Percentiles rank a stretch among this genome's conserved stretches.
These are phyloP conservation scores for Aphanomyces invadans DNA, from an alignment of 352 stramenopile genomes.

Conservation along the genomic window DNA sequence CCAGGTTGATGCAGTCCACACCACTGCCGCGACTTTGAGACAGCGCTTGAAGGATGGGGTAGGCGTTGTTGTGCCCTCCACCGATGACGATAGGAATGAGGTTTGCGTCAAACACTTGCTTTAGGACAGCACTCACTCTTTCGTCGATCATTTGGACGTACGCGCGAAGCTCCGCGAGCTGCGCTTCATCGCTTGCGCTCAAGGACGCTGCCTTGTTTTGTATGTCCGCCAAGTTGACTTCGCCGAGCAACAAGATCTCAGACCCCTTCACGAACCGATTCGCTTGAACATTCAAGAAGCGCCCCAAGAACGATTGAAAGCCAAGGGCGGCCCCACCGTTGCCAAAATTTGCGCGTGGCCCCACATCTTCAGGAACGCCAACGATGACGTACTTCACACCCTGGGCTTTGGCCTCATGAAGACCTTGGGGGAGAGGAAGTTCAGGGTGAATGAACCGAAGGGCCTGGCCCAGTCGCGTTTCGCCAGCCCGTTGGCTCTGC, in stretches of 20 bases:
- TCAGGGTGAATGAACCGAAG: slow-evolving; percentile 18
- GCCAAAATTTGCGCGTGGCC: slow-evolving; percentile 22
- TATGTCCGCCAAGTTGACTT: slow-evolving; percentile 19
- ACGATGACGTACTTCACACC: slow-evolving; percentile 19
- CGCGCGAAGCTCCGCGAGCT: slow-evolving; percentile 3
- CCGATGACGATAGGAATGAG: slow-evolving; percentile 23
- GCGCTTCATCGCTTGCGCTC: slow-evolving; percentile 2
- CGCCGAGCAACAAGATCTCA: slow-evolving; percentile 21
- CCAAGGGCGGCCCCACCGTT: slow-evolving; percentile 20
- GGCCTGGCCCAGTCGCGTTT: slow-evolving; percentile 19
- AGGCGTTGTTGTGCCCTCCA: slow-evolving; percentile 24
- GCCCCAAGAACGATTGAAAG: slow-evolving; percentile 20
- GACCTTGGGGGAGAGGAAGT: slow-evolving; percentile 5
- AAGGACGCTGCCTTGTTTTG: slow-evolving; percentile 8
- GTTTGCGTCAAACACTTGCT: slow-evolving; percentile 17
- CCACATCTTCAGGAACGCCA: slow-evolving; percentile 22
- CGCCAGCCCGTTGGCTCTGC: slow-evolving; percentile 20
- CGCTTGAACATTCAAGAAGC: slow-evolving; percentile 23
- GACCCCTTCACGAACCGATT: slow-evolving; percentile 15
- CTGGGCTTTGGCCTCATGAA: neutral
- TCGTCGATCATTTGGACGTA: slow-evolving; percentile 8
- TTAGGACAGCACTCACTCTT: slow-evolving; percentile 7
- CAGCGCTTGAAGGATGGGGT: slow-evolving; percentile 17
- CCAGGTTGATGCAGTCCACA: slow-evolving; percentile 20
- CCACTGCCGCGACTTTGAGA: neutral